Evolutionary conservation across 352 stramenopile genomes (phyloP).

Genomic region (Pythium apleroticum): DNA sequence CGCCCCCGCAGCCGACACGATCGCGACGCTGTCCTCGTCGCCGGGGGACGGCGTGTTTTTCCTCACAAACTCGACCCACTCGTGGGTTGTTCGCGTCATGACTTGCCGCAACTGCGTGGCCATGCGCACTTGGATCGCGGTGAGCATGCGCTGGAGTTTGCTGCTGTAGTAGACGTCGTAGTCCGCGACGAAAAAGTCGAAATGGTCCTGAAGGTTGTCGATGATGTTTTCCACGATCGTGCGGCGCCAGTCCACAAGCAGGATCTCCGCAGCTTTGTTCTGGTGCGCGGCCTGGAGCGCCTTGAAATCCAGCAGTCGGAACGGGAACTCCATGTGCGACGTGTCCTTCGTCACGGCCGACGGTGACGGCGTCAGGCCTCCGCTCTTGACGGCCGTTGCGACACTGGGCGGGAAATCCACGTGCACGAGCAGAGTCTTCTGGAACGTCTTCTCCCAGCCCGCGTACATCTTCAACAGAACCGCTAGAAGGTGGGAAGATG

Average conservation of each 20-base stretch:
- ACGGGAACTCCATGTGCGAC: constrained; percentile 69
- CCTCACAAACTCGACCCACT: constrained; percentile 67
- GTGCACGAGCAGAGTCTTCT: constrained; percentile 65
- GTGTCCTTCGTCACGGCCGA: constrained; percentile 25
- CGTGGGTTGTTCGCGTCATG: constrained; percentile 49
- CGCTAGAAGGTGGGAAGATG: constrained; percentile 58
- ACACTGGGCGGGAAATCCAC: constrained; percentile 40
- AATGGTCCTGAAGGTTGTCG: constrained; percentile 93
- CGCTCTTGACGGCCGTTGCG: constrained; percentile 5
- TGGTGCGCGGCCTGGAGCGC: constrained; percentile 70
- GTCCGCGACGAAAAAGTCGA: constrained; percentile 92
- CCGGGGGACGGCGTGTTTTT: constrained; percentile 17
- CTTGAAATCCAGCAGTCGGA: constrained; percentile 84
- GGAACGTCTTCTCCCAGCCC: constrained; percentile 90
- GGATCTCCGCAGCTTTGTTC: constrained; percentile 73
- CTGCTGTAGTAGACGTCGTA: constrained; percentile 46
- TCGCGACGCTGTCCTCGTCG: constrained; percentile 3
- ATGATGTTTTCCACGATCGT: constrained; percentile 92
- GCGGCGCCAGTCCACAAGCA: constrained; percentile 87
- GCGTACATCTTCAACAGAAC: constrained; percentile 89
- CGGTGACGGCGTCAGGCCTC: constrained; percentile 5
- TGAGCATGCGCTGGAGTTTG: constrained; percentile 77
- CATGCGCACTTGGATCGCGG: constrained; percentile 85
- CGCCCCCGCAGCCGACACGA: not conserved
- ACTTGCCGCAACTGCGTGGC: constrained; percentile 77